Percentiles rank a stretch among this genome's conserved stretches.
These are phyloP conservation scores for Fomitiporia mediterranea DNA, from an alignment of 1,284 basidiomycete genomes.

Conservation along the genomic window DNA sequence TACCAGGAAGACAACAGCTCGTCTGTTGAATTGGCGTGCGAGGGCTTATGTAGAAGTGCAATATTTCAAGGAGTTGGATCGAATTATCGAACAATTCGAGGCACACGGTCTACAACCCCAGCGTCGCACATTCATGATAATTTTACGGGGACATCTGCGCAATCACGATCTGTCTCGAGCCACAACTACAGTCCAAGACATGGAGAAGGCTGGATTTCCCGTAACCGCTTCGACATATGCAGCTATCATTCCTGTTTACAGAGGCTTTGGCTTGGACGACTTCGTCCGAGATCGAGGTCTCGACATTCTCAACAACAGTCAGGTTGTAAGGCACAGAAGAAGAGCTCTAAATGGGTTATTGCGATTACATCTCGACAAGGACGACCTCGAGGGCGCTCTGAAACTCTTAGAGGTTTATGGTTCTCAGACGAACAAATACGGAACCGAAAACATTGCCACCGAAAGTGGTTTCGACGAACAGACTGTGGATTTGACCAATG, in stretches of 20 bases:
- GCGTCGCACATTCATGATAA: conserved; percentile 59
- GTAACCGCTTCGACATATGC: conserved; percentile 55
- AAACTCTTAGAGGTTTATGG: conserved; percentile 21
- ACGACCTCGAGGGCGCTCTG: conserved; percentile 39
- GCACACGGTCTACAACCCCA: conserved; percentile 42
- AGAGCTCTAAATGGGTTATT: conserved; percentile 59
- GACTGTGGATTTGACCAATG: conserved; percentile 6
- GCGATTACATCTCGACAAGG: conserved; percentile 51
- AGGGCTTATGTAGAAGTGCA: conserved; percentile 52
- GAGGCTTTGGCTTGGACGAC: conserved; percentile 52
- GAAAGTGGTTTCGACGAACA: conserved; percentile 20
- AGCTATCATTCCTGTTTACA: conserved; percentile 53
- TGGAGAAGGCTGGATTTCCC: conserved; percentile 52
- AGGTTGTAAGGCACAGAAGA: conserved; percentile 36
- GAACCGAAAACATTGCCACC: conserved; percentile 25
- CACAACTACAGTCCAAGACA: conserved; percentile 44
- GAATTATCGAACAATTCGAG: conserved; percentile 47
- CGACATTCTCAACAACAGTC: conserved; percentile 39
- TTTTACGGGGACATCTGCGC: conserved; percentile 60
- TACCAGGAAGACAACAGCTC: conserved; percentile 42
- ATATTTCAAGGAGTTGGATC: conserved; percentile 42
- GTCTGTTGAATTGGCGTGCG: conserved; percentile 64
- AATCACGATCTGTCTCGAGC: conserved; percentile 60
- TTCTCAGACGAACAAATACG: background rate
- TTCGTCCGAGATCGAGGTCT: conserved; percentile 50